phyloP scores from a whole-genome alignment of 371 early-diverging fungal genomes.

The Mortierella sp. region DNA sequence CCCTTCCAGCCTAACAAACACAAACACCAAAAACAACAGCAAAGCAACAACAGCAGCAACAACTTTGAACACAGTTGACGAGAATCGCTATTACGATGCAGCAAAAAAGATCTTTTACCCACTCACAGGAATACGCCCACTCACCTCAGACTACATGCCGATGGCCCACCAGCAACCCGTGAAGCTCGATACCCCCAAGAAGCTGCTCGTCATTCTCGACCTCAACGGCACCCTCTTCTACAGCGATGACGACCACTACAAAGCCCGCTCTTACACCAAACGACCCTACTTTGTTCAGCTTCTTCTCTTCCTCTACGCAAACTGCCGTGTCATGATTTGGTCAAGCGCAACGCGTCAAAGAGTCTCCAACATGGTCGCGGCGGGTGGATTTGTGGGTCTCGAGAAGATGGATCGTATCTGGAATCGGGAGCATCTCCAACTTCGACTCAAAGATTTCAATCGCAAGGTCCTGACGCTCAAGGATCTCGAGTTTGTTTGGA shows the following conservation, averaged over 20 bases:
- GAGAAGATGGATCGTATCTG: conserved; percentile 66
- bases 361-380: conserved; percentile 55
- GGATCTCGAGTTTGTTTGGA: conserved; percentile 72
- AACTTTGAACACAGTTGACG: background rate
- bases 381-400: conserved; percentile 48
- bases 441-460: conserved; percentile 61
- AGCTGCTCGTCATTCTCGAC: conserved; percentile 74
- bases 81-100: conserved; percentile 18
- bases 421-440: conserved; percentile 71
- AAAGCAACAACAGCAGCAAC: background rate
- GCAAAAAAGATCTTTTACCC: conserved; percentile 27
- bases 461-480: conserved; percentile 73
- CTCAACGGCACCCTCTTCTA: conserved; percentile 81
- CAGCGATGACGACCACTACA: conserved; percentile 28
- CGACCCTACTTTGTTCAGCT: conserved; percentile 74
- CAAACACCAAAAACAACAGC: background rate
- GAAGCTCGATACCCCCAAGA: background rate
- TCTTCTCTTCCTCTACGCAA: conserved; percentile 67
- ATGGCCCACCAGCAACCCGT: conserved; percentile 19
- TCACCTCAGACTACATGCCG: conserved; percentile 24
- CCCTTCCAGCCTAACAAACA: background rate
- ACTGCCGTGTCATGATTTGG: conserved; percentile 86
- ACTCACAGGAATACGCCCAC: conserved; percentile 32
- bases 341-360: conserved; percentile 76
- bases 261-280: conserved; percentile 47